phyloP scores from a whole-genome alignment of 192 early-diverging fungal genomes.

The Coemansia sp. region DNA sequence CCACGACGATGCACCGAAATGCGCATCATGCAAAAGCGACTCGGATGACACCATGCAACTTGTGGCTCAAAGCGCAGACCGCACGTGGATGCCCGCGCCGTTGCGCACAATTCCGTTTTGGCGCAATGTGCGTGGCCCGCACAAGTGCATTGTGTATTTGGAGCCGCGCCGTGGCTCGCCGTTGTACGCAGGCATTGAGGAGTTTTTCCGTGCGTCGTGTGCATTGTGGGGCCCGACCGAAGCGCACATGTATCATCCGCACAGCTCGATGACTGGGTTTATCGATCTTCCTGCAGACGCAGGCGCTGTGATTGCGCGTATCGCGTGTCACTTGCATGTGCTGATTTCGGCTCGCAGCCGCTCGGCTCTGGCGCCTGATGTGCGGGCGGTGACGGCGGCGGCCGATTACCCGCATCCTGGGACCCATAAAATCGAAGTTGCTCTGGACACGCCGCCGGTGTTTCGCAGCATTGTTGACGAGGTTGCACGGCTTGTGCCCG shows the following conservation, averaged over 20 bases:
- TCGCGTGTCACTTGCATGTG: slow-evolving; percentile 17
- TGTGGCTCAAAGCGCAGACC: background rate
- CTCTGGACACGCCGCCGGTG: slow-evolving; percentile 29
- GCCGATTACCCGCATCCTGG: slow-evolving; percentile 41
- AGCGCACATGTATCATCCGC: slow-evolving; percentile 51
- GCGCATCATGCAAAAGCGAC: background rate
- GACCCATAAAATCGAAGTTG: slow-evolving; percentile 45
- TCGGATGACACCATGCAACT: background rate
- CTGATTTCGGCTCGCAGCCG: background rate
- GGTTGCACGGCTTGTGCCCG: slow-evolving; percentile 18
- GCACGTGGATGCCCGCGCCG: slow-evolving; percentile 9
- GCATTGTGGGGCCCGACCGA: slow-evolving; percentile 28
- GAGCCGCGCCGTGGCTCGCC: slow-evolving; percentile 35
- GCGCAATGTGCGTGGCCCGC: slow-evolving; percentile 15
- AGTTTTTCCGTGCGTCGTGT: slow-evolving; percentile 26
- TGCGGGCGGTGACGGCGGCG: slow-evolving; percentile 10
- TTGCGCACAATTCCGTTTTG: slow-evolving; percentile 25
- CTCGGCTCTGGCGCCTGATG: slow-evolving; percentile 7
- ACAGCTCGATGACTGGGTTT: slow-evolving; percentile 53
- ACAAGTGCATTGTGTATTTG: slow-evolving; percentile 45
- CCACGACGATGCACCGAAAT: slow-evolving; percentile 5
- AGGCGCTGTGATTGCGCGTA: slow-evolving; percentile 9
- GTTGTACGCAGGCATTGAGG: slow-evolving; percentile 36
- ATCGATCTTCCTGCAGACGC: slow-evolving; percentile 24
- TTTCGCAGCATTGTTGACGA: slow-evolving; percentile 29